phyloP scores from a whole-genome alignment of 2,329 filamentous ascomycete species.

The Trichoderma semiorbis region DNA sequence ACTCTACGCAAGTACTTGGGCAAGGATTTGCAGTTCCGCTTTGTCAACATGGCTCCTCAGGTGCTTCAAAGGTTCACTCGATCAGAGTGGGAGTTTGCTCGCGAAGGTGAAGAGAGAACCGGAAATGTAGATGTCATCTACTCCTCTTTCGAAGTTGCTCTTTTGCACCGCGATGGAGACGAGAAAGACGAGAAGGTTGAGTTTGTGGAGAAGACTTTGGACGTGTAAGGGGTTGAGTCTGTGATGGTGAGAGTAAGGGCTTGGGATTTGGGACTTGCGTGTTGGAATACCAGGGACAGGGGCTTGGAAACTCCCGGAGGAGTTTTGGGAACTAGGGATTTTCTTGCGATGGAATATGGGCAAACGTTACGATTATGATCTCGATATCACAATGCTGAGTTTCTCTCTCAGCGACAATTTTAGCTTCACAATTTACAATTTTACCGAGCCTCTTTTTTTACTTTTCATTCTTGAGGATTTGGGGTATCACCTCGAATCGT shows the following conservation, averaged over 20 bases:
- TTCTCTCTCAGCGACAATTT: neutral
- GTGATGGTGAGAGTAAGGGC: neutral
- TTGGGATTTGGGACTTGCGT: neutral
- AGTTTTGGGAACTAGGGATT: constrained; percentile 3
- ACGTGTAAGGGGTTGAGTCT: constrained; percentile 1
- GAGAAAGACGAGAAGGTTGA: constrained; percentile 18
- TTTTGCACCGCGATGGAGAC: constrained; percentile 21
- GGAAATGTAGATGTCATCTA: constrained; percentile 23
- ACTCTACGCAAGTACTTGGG: constrained; percentile 51
- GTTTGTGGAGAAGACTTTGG: constrained; percentile 14
- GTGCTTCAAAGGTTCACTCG: constrained; percentile 38
- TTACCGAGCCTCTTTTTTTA: neutral
- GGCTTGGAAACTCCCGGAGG: constrained; percentile 2
- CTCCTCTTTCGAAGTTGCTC: constrained; percentile 22
- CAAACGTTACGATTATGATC: constrained; percentile 8
- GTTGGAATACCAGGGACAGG: neutral
- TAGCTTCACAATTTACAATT: neutral
- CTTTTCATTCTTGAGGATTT: neutral
- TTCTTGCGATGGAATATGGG: constrained; percentile 8
- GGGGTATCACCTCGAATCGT: neutral
- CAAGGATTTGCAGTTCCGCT: constrained; percentile 42
- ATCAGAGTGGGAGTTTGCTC: constrained; percentile 36
- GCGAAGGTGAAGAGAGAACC: constrained; percentile 28
- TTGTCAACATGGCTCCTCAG: constrained; percentile 45
- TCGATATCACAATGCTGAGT: neutral